phyloP scores from a whole-genome alignment of 257 asterid genomes.

The Scutellaria baicalensis region DNA sequence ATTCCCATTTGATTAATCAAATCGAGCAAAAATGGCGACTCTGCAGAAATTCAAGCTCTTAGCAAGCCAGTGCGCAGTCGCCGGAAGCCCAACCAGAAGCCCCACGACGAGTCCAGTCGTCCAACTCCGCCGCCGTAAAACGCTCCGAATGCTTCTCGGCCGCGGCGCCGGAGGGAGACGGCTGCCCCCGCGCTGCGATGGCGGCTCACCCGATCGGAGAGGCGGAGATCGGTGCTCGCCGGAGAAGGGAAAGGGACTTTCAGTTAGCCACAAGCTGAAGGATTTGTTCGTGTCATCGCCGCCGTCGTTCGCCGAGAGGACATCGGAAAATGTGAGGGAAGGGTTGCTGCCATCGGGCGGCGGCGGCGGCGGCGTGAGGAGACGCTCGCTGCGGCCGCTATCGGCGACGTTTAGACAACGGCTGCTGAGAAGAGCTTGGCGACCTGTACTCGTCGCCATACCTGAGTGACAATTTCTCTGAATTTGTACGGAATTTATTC shows the following conservation, averaged over 20 bases:
- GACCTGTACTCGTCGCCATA: constrained; percentile 52
- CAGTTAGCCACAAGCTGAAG: constrained; percentile 42
- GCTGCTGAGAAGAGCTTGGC: constrained; percentile 55
- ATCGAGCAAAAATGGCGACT: constrained; percentile 40
- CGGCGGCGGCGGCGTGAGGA: constrained; percentile 19
- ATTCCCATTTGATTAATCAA: background rate
- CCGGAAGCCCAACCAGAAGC: constrained; percentile 76
- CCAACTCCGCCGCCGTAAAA: constrained; percentile 80
- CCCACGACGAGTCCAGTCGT: constrained; percentile 77
- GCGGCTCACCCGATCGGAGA: constrained; percentile 33
- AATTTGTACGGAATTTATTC: background rate
- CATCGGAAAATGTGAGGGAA: constrained; percentile 31
- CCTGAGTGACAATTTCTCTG: constrained; percentile 31
- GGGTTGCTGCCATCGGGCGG: constrained; percentile 22
- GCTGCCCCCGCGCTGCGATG: constrained; percentile 18
- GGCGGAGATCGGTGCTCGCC: constrained; percentile 17
- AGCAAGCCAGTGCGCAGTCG: constrained; percentile 79
- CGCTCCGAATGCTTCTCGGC: constrained; percentile 76
- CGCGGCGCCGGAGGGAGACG: constrained; percentile 31
- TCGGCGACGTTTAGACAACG: constrained; percentile 54
- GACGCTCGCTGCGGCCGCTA: constrained; percentile 42
- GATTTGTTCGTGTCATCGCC: constrained; percentile 65
- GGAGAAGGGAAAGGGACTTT: constrained; percentile 9
- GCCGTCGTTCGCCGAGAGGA: constrained; percentile 44
- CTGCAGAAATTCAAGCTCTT: constrained; percentile 74